Base-by-base conservation (phyloP, 257 asterid species). In the Petunia axillaris region DNA sequence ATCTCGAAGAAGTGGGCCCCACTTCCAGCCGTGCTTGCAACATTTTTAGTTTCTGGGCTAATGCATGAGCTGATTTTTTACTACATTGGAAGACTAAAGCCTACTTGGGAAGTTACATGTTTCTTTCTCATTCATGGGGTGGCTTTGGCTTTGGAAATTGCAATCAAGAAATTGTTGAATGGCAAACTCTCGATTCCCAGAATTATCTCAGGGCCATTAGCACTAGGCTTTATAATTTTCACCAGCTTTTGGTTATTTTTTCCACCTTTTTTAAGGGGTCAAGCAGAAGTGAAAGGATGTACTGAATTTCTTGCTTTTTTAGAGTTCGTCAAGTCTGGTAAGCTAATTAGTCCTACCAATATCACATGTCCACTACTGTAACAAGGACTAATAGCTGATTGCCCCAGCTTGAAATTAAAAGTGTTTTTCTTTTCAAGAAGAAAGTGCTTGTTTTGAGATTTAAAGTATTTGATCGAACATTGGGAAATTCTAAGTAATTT, bases 21-120 rank as follows among this genome's bases (percentile, higher is more conserved):
- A 4, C 43, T 84, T 35, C 83, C 87, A 0, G 91, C 86, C 0
- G 80, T 91, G 0, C 1, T 85, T 79, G 87, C 83, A 1, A 70
- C 89, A 2, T 89, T 91, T 64, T 4, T 89, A 52, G 92, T 87
- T 0, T 91, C 95, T 2, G 95, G 93, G 3, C 46, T 91, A 46
- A 89, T 89, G 95, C 93, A 91, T 15, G 95, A 91, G 76, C 82
- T 89, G 43, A 78, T 87, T 2, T 82, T 88, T 25, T 89, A 85
- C 52, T 63, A 86, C 81, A n/a, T 91, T 16, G 87, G 90, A 11
- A 79, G 92, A n/a, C 10, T 81, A 85, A 84, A 63, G 70, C 92
- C 92, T 3, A 86, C 73, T 3, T 89, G 95, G 0, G 88, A 88
- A 71, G 82, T 84, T 64, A 82, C 78, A 52, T 79, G 85, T 39